Percentiles rank a stretch among this genome's conserved stretches.
Conservation (phyloP, 768 basidiomycete species). For the Leccinum uliginosum region DNA sequence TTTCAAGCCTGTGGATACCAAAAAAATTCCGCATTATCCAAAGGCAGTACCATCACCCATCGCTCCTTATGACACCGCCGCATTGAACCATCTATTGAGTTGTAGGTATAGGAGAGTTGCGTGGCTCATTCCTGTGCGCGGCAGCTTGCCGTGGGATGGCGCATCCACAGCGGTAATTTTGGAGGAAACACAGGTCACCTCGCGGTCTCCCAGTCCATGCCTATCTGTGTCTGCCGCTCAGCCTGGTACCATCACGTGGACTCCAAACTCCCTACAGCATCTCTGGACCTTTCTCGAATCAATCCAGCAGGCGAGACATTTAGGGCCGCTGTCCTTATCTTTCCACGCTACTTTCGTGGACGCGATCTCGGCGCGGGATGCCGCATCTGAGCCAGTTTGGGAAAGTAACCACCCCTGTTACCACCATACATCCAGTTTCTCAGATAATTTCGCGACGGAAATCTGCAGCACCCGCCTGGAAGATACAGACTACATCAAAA, state of each 20-base stretch:
- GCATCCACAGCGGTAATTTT: constrained; percentile 42
- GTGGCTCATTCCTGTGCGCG: constrained; percentile 59
- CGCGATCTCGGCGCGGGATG: constrained; percentile 7
- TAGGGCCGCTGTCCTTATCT: constrained; percentile 48
- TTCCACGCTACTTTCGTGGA: constrained; percentile 37
- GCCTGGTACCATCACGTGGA: constrained; percentile 42
- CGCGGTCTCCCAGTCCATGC: constrained; percentile 17
- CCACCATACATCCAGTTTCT: constrained; percentile 3
- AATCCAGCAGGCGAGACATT: constrained; percentile 32
- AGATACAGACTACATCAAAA: constrained; percentile 48
- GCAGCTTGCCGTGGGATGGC: constrained; percentile 44
- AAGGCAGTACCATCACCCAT: constrained; percentile 37
- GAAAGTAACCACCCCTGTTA: constrained; percentile 25
- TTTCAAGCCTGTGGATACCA: constrained; percentile 16
- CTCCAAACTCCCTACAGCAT: constrained; percentile 34
- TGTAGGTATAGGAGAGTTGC: constrained; percentile 39
- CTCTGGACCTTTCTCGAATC: constrained; percentile 51
- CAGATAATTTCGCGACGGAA: constrained; percentile 12
- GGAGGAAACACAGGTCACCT: constrained; percentile 21
- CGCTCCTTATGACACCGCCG: constrained; percentile 32
- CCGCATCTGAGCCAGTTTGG: constrained; percentile 16
- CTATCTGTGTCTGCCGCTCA: constrained; percentile 15
- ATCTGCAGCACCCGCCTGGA: constrained; percentile 24
- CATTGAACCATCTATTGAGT: constrained; percentile 24
- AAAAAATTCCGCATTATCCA: constrained; percentile 29